These are phyloP conservation scores for Thalassiosira mediterranea DNA, from an alignment of 352 stramenopile genomes.

Conservation along the genomic window DNA sequence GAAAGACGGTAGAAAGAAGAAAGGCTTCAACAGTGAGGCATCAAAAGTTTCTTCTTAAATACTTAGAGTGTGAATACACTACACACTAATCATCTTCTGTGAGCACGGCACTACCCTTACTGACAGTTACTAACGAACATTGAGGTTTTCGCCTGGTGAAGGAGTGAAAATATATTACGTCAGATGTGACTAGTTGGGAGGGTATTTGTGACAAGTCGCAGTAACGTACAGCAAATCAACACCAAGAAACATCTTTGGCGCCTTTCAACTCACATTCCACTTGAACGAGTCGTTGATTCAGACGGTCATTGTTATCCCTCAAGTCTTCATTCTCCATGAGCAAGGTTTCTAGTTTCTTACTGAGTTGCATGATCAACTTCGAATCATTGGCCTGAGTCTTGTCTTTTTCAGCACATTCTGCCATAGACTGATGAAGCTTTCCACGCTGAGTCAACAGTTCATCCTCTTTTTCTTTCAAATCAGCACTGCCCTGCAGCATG, in stretches of 20 bases:
- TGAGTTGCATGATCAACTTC: conserved; percentile 86
- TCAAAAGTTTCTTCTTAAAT: no score
- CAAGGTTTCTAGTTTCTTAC: conserved; percentile 85
- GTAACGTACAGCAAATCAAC: neutral
- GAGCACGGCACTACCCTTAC: no score
- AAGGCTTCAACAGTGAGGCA: no score
- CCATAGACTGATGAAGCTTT: conserved; percentile 70
- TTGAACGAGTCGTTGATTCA: conserved; percentile 77
- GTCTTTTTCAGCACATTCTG: conserved; percentile 79
- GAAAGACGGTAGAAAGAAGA: no score
- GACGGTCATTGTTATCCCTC: conserved; percentile 81
- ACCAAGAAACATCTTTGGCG: neutral
- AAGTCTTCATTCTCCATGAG: conserved; percentile 86
- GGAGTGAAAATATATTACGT: neutral
- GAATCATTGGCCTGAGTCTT: conserved; percentile 84
- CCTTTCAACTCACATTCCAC: conserved; percentile 70
- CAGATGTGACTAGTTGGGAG: neutral
- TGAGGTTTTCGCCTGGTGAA: neutral
- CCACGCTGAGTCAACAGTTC: conserved; percentile 72
- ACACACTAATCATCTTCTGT: no score
- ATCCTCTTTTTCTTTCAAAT: conserved; percentile 86
- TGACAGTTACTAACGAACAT: no score
- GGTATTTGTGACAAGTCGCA: neutral
- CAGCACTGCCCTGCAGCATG: conserved; percentile 77
- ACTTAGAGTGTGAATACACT: no score